A percentile compares a stretch with the other conserved stretches of the same genome.
Evolutionary conservation across 371 early-diverging fungal genomes (phyloP).

Genomic region (Syncephalastrum sp.): DNA sequence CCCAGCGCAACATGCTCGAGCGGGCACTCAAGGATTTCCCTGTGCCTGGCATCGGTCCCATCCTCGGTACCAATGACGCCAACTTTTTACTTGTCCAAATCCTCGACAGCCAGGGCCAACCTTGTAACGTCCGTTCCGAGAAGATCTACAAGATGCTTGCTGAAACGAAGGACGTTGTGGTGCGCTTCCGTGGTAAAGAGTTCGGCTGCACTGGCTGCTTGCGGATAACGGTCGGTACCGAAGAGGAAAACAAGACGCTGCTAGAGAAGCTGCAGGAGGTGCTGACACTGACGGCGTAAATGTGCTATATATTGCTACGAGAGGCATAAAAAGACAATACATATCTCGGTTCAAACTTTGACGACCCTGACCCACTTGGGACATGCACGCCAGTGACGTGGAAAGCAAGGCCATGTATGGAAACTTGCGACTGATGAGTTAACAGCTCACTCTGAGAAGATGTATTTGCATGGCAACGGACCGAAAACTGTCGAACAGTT

Average conservation of each 20-base stretch:
- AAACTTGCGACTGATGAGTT: too few species aligned
- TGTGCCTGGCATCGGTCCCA: slow-evolving; percentile 60
- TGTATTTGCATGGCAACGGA: too few species aligned
- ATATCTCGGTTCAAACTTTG: too few species aligned
- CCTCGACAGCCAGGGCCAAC: slow-evolving; percentile 51
- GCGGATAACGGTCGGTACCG: slow-evolving; percentile 91
- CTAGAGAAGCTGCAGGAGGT: slow-evolving; percentile 47
- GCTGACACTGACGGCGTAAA: slow-evolving; percentile 19
- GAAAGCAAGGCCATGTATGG: too few species aligned
- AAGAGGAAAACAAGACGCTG: slow-evolving; percentile 72
- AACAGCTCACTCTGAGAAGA: too few species aligned
- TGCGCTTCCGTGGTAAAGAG: slow-evolving; percentile 92
- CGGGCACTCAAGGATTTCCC: slow-evolving; percentile 44
- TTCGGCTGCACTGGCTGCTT: slow-evolving; percentile 90
- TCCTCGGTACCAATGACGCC: slow-evolving; percentile 87
- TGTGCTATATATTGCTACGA: too few species aligned
- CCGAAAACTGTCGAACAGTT: too few species aligned
- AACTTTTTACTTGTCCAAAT: slow-evolving; percentile 93
- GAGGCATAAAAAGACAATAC: too few species aligned
- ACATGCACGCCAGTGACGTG: too few species aligned
- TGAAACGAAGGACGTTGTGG: slow-evolving; percentile 80
- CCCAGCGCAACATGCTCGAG: slow-evolving; percentile 67
- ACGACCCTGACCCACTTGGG: too few species aligned
- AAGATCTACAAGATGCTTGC: slow-evolving; percentile 83
- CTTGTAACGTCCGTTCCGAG: slow-evolving; percentile 73